Conservation (phyloP, 106 monocot species). For the Chionographis japonica region DNA sequence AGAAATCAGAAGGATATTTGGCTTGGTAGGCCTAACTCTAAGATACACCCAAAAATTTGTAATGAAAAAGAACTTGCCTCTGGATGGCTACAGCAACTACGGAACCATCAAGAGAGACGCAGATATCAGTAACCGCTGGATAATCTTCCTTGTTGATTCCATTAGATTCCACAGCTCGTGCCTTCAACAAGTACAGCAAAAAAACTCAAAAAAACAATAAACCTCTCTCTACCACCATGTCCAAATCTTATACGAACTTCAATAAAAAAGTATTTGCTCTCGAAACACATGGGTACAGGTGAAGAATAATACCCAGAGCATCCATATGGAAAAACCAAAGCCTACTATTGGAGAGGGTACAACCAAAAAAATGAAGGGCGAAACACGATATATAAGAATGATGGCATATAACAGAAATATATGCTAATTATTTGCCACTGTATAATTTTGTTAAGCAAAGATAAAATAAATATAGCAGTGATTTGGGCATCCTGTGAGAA, state of each 20-base stretch:
- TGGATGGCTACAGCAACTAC: constrained; percentile 59
- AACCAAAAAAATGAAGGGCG: too few relatives aligned
- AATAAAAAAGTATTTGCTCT: too few relatives aligned
- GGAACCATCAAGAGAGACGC: constrained; percentile 52
- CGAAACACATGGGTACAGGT: too few relatives aligned
- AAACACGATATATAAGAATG: too few relatives aligned
- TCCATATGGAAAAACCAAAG: neutral
- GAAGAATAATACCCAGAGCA: neutral
- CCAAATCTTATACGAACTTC: too few relatives aligned
- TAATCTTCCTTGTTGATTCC: constrained; percentile 21
- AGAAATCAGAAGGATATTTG: neutral
- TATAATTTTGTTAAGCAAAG: too few relatives aligned
- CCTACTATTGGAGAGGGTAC: too few relatives aligned
- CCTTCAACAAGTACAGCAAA: constrained; percentile 32
- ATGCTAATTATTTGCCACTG: too few relatives aligned
- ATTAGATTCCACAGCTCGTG: constrained; percentile 23
- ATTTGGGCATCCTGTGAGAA: too few relatives aligned
- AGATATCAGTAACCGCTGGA: constrained; percentile 59
- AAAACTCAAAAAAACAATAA: neutral
- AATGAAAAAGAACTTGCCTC: constrained; percentile 34
- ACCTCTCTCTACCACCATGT: neutral
- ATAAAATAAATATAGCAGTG: too few relatives aligned
- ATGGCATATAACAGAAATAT: too few relatives aligned
- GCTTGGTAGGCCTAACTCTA: neutral
- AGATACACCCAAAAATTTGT: neutral